phyloP scores from a whole-genome alignment of 768 basidiomycete genomes.

The Boletus huronensis region DNA sequence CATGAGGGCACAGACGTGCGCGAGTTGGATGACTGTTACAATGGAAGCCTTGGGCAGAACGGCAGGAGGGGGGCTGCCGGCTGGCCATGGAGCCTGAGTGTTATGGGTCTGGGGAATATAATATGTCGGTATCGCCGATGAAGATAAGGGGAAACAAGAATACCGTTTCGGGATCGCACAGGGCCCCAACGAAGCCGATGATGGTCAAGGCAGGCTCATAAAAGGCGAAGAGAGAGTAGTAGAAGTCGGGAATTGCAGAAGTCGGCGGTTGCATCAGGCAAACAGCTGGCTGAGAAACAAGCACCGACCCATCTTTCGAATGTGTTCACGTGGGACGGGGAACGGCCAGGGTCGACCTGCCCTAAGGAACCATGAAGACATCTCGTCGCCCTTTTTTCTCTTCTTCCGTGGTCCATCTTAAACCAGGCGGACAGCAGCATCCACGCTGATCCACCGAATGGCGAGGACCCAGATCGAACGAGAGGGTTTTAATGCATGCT shows the following conservation, averaged over 20 bases:
- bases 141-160: slow-evolving; percentile 15
- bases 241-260: slow-evolving; percentile 69
- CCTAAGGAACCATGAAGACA: slow-evolving; percentile 27
- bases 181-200: slow-evolving; percentile 62
- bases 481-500: slow-evolving; percentile 71
- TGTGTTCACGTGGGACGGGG: neutral
- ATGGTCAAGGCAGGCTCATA: slow-evolving; percentile 70
- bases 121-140: slow-evolving; percentile 4
- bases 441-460: slow-evolving; percentile 65
- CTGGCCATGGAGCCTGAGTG: slow-evolving; percentile 71
- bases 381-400: slow-evolving; percentile 19
- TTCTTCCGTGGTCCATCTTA: slow-evolving; percentile 54
- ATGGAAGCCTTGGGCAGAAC: slow-evolving; percentile 56
- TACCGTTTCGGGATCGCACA: slow-evolving; percentile 63
- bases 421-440: slow-evolving; percentile 61
- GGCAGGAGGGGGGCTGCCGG: slow-evolving; percentile 42
- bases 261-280: slow-evolving; percentile 38
- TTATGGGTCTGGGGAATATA: slow-evolving; percentile 56
- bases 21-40: slow-evolving; percentile 72
- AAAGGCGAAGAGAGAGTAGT: slow-evolving; percentile 69
- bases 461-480: slow-evolving; percentile 65
- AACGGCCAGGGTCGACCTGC: slow-evolving; percentile 19
- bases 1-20: slow-evolving; percentile 72
- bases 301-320: neutral
- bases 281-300: neutral